Evolutionary conservation across 192 early-diverging fungal species (phyloP).

Genomic region (Gorgonomyces haynaldii): DNA sequence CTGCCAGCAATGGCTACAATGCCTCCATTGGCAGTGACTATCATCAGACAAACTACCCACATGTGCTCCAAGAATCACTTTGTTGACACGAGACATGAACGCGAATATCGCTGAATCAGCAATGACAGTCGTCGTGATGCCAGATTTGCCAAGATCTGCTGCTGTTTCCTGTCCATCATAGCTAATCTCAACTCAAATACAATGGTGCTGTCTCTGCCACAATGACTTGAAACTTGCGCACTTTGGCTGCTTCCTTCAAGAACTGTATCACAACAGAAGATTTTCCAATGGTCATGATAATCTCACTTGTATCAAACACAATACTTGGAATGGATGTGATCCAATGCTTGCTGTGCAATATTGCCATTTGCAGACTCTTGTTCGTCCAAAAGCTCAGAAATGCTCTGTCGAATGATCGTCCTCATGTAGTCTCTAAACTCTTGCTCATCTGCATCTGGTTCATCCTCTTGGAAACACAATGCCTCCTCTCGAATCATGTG

Average conservation of each 20-base stretch:
- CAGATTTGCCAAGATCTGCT: conserved; percentile 50
- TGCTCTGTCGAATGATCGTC: conserved; percentile 62
- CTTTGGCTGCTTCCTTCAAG: conserved; percentile 70
- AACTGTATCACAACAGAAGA: conserved; percentile 80
- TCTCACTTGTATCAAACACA: conserved; percentile 51
- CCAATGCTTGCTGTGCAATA: conserved; percentile 73
- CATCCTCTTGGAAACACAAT: conserved; percentile 11
- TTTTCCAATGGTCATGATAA: conserved; percentile 84
- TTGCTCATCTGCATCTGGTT: conserved; percentile 4
- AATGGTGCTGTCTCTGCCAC: conserved; percentile 84
- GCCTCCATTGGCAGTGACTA: conserved; percentile 88
- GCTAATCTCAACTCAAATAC: conserved; percentile 40
- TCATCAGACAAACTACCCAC: not conserved
- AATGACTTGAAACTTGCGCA: conserved; percentile 87
- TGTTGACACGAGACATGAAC: conserved; percentile 95
- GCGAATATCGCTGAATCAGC: conserved; percentile 90
- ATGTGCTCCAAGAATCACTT: conserved; percentile 40
- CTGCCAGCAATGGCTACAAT: conserved; percentile 72
- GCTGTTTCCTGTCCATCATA: conserved; percentile 83
- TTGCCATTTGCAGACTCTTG: conserved; percentile 63
- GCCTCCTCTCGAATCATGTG: conserved; percentile 70
- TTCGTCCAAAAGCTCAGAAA: conserved; percentile 83
- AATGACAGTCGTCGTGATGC: conserved; percentile 86
- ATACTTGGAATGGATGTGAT: conserved; percentile 90
- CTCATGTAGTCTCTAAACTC: conserved; percentile 43